Base-by-base conservation (phyloP, 2,329 filamentous ascomycete genomes). In the Aspergillus brunneoviolaceus region DNA sequence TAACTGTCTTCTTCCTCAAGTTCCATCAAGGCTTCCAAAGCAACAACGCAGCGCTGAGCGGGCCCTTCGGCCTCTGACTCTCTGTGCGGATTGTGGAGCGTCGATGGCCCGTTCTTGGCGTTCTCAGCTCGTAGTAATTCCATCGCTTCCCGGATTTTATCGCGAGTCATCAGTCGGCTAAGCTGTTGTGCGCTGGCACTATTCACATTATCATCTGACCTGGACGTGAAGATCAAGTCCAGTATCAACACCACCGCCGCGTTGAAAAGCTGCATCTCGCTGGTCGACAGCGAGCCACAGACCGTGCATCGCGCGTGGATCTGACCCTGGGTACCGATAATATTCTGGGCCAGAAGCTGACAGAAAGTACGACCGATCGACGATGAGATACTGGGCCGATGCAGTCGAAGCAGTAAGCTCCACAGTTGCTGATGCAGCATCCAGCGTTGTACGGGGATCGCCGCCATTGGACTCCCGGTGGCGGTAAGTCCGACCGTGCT, bases 391-490 rank as follows among this genome's bases (percentile, higher is more conserved):
- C 25, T 60, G 5, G 49, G 25, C 2, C 60, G 62, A 31, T 66
- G 55, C 1, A 66, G 59, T 21, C 64, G 62, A 1, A 66, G 60
- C 21, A 65, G 50, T 25, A 66, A 31, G 29, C 58, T 59, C 64
- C 64, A 65, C 4, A 66, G 57, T 56, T 66, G 64, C 48, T 66
- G 63, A 47, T 66, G 62, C 19, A 66, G 45, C 59, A 66, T 61
- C 55, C 57, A 66, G 42, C 59, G 60, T 5, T 65, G 60, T 6
- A 65, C 59, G 5, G 63, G 63, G 27, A 63, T 60, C 5, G 62
- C 64, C 4, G 59, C 60, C 49, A 61, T 21, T 11, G 62, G 57
- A 31, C 64, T 63, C 16, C 14, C 11, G 3, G 51, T 53, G 47
- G 59, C 56, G 14, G 58, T 57, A 16, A 66, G 59, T 21, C 64